These are phyloP conservation scores for Colletotrichum higginsianum DNA, from an alignment of 2,329 filamentous ascomycete species.

Conservation along the genomic window DNA sequence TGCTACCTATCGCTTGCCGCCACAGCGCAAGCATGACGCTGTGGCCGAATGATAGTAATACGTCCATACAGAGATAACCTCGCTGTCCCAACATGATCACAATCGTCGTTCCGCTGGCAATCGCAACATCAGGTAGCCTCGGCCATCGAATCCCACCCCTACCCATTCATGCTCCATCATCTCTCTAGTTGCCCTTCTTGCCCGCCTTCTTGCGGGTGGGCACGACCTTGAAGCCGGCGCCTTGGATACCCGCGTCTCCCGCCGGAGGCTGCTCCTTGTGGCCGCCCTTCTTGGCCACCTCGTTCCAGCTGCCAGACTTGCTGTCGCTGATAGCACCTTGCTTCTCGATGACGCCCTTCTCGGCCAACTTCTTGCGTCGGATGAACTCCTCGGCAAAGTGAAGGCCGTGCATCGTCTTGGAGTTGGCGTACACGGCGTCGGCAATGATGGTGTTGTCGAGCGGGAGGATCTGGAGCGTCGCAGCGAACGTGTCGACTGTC, in stretches of 20 bases:
- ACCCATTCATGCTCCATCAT: too few relatives aligned
- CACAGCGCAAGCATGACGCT: slow-evolving; percentile 20
- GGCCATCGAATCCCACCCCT: background rate
- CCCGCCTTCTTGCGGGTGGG: slow-evolving; percentile 91
- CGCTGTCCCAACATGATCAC: slow-evolving; percentile 14
- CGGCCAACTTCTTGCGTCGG: slow-evolving; percentile 91
- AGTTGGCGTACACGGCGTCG: slow-evolving; percentile 89
- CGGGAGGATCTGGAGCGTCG: slow-evolving; percentile 81
- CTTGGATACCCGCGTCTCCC: slow-evolving; percentile 56
- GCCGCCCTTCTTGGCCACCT: slow-evolving; percentile 94
- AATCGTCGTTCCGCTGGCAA: slow-evolving; percentile 8
- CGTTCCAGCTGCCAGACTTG: slow-evolving; percentile 78
- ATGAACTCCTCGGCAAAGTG: slow-evolving; percentile 97
- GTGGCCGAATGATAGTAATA: slow-evolving; percentile 3
- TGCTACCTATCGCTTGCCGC: slow-evolving; percentile 30
- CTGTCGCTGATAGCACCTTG: slow-evolving; percentile 72
- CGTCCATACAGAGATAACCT: slow-evolving; percentile 14
- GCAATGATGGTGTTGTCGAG: slow-evolving; percentile 86
- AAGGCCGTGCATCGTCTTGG: slow-evolving; percentile 90
- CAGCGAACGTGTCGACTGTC: slow-evolving; percentile 84
- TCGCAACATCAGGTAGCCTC: slow-evolving; percentile 12
- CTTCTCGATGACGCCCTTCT: slow-evolving; percentile 89
- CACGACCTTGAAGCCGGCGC: slow-evolving; percentile 89
- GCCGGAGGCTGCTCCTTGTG: slow-evolving; percentile 63
- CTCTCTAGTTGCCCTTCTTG: slow-evolving; percentile 69